Percentiles rank a stretch among this genome's conserved stretches.
Evolutionary conservation across 2,329 filamentous ascomycete genomes (phyloP).

Genomic region (Endocalyx cinctus): DNA sequence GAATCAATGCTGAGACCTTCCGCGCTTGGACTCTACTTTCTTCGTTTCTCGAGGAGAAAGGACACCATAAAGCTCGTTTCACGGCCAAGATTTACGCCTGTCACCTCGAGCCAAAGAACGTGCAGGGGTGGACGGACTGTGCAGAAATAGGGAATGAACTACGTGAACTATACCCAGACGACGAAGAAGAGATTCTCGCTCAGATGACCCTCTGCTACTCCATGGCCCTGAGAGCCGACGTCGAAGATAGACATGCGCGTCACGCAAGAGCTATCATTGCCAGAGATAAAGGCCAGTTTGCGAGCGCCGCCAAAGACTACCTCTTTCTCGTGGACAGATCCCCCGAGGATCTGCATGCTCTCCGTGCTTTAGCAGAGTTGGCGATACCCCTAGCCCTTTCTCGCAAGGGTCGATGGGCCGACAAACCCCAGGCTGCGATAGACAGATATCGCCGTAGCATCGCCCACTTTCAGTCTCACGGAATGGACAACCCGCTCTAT

Average conservation of each 20-base stretch:
- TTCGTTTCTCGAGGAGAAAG: slow-evolving; percentile 57
- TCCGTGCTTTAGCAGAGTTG: slow-evolving; percentile 53
- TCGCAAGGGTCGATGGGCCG: slow-evolving; percentile 37
- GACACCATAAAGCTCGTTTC: slow-evolving; percentile 52
- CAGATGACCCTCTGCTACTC: slow-evolving; percentile 57
- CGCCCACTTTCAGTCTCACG: slow-evolving; percentile 32
- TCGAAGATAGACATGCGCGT: slow-evolving; percentile 52
- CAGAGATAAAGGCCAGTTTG: slow-evolving; percentile 50
- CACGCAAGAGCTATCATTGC: slow-evolving; percentile 56
- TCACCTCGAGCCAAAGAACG: slow-evolving; percentile 57
- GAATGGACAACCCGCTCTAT: slow-evolving; percentile 28
- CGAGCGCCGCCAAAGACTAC: slow-evolving; percentile 53
- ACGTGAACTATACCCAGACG: slow-evolving; percentile 41
- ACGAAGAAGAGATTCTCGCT: slow-evolving; percentile 40
- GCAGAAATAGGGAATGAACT: slow-evolving; percentile 53
- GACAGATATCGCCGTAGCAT: slow-evolving; percentile 46
- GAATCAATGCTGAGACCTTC: slow-evolving; percentile 63
- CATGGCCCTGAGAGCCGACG: slow-evolving; percentile 54
- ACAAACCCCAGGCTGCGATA: slow-evolving; percentile 32
- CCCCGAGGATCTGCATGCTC: slow-evolving; percentile 49
- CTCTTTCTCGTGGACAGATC: slow-evolving; percentile 47
- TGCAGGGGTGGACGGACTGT: slow-evolving; percentile 54
- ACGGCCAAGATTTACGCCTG: slow-evolving; percentile 58
- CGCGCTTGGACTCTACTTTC: slow-evolving; percentile 61
- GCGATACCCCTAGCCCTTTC: slow-evolving; percentile 44